Base-by-base conservation (phyloP, 345 rosid genomes). In the Gossypium herbaceum region DNA sequence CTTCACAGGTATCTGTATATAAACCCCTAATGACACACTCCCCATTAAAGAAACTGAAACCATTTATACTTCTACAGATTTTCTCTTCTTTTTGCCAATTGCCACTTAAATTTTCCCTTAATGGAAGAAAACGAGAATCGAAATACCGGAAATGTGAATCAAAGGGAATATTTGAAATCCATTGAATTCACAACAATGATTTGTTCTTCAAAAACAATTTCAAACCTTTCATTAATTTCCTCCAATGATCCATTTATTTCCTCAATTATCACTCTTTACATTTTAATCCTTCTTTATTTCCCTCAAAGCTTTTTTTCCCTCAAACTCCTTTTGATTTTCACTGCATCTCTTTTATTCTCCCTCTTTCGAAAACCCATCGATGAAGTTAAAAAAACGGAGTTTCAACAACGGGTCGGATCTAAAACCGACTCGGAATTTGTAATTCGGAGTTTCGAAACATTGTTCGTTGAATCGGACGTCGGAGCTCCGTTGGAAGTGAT, bases 401-500 rank as follows among this genome's bases (percentile, higher is more conserved):
- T 41, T 29, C 75, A 48, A 57, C 68, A 52, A 29, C 41, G 81
- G 85, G 81, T 24, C 63, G 39, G 43, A 6, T 70, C 68, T 74
- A 73, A 73, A 29, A 48, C 7, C 7, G 78, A 62, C 10, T 4
- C 54, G 11, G 73, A 22, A 22, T 17, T 52, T 15, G 76, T n/a
- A 6, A 67, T 73, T 9, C 41, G 47, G 56, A 41, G 24, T 34
- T 84, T 82, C 29, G 82, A 81, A 27, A 43, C 41, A 4, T 77
- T 73, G 10, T 92, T 91, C 67, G 85, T 89, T 45, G 88, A 82
- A 12, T 94, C 97, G 94, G 63, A 94, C 80, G 84, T 92, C 51
- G 84, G 88, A 73, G 97, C 97, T 2, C 97, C 98, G 24, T 66
- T 94, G 62, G 92, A 90, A 22, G 92, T 91, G 51, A 94, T 94